These are phyloP conservation scores for Teunomyces lycoperdinae DNA, from an alignment of 805 yeast species.

Conservation along the genomic window DNA sequence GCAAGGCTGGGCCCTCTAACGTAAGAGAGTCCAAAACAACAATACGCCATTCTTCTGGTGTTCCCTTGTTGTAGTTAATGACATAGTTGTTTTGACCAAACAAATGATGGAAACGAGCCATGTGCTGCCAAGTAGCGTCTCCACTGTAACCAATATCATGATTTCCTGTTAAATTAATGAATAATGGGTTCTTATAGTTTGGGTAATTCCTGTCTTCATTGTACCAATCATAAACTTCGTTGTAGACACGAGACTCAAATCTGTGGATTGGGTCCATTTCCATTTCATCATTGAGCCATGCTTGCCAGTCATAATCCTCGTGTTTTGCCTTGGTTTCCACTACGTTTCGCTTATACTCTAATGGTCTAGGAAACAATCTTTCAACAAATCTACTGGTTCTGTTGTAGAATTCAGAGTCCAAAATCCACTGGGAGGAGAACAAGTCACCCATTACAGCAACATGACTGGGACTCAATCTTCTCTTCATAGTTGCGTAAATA, in stretches of 20 bases:
- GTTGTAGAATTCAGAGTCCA: slow-evolving; percentile 78
- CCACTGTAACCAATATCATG: slow-evolving; percentile 97
- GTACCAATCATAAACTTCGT: slow-evolving; percentile 69
- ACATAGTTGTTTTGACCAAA: slow-evolving; percentile 88
- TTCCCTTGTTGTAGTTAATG: slow-evolving; percentile 62
- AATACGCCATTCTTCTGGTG: slow-evolving; percentile 75
- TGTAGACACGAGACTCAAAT: slow-evolving; percentile 39
- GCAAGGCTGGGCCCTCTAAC: slow-evolving; percentile 86
- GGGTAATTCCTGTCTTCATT: slow-evolving; percentile 26
- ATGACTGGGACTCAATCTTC: slow-evolving; percentile 66
- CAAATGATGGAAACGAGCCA: slow-evolving; percentile 67
- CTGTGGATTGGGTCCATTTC: slow-evolving; percentile 33
- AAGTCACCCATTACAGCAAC: slow-evolving; percentile 92
- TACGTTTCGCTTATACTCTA: slow-evolving; percentile 47
- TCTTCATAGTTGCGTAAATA: slow-evolving; percentile 64
- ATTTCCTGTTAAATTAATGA: slow-evolving; percentile 87
- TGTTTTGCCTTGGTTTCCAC: slow-evolving; percentile 48
- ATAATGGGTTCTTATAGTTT: slow-evolving; percentile 54
- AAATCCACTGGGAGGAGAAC: slow-evolving; percentile 92
- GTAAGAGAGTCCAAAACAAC: slow-evolving; percentile 84
- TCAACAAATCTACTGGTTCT: slow-evolving; percentile 73
- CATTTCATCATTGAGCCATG: slow-evolving; percentile 42
- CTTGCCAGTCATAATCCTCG: slow-evolving; percentile 54
- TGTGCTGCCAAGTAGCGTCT: slow-evolving; percentile 88
- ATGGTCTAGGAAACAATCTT: slow-evolving; percentile 63